Evolutionary conservation across 2,329 filamentous ascomycete species (phyloP).

Genomic region (Colletotrichum sp.): DNA sequence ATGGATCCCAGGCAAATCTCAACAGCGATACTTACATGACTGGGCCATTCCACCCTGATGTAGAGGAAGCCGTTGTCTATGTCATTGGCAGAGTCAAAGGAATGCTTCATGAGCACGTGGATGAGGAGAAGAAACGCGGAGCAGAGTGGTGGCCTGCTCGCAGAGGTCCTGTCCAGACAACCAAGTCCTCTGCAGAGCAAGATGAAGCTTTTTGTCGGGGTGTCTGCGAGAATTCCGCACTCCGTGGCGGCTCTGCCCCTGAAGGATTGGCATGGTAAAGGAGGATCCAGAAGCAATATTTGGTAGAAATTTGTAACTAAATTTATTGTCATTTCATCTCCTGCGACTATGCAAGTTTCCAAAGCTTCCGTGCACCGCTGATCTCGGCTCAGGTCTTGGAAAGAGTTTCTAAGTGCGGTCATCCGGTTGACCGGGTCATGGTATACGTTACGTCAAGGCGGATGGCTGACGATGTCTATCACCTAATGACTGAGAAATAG

Average conservation of each 20-base stretch:
- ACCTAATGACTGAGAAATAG: fast-evolving
- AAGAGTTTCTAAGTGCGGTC: too few species aligned
- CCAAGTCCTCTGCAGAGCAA: background rate
- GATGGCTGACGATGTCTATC: background rate
- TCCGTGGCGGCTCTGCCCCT: background rate
- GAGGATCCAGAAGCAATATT: background rate
- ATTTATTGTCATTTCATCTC: fast-evolving
- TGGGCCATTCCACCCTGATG: background rate
- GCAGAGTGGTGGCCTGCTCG: background rate
- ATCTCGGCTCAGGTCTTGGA: background rate
- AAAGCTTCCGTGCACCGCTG: background rate
- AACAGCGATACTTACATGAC: conserved; percentile 26
- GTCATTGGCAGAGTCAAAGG: background rate
- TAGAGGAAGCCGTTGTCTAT: background rate
- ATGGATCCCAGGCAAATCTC: conserved; percentile 52
- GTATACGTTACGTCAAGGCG: background rate
- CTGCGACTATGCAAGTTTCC: background rate
- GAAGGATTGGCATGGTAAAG: background rate
- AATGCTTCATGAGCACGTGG: background rate
- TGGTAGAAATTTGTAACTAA: background rate
- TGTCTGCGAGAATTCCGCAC: background rate
- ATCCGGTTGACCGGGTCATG: background rate
- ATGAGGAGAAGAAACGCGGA: background rate
- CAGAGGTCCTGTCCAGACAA: background rate
- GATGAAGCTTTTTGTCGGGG: background rate